Conservation (phyloP, 768 basidiomycete genomes). For the Hysterangium stoloniferum region DNA sequence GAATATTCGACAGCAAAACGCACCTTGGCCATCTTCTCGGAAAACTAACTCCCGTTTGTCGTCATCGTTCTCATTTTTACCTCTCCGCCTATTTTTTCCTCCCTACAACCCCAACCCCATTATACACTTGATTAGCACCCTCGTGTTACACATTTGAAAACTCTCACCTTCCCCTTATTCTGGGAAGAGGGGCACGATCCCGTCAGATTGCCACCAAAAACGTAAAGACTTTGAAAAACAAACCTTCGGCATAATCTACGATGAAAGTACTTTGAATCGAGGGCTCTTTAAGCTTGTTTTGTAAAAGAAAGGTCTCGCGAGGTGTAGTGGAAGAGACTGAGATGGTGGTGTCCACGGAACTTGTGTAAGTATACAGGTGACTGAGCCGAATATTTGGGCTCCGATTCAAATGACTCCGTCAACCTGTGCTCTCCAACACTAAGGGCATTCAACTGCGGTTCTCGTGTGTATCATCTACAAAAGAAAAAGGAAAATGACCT, state of each 20-base stretch:
- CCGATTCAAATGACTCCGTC: too few relatives aligned
- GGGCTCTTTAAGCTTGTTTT: too few relatives aligned
- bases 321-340: too few relatives aligned
- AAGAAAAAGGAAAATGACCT: too few relatives aligned
- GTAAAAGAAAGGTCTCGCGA: too few relatives aligned
- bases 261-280: too few relatives aligned
- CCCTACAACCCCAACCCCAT: constrained; percentile 46
- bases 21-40: constrained; percentile 90
- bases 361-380: too few relatives aligned
- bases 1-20: constrained; percentile 11
- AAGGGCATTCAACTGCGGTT: too few relatives aligned
- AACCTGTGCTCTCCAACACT: too few relatives aligned
- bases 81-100: constrained; percentile 97
- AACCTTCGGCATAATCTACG: constrained; percentile 43
- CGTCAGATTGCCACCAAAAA: constrained; percentile 15
- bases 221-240: constrained; percentile 12
- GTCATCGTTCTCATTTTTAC: constrained; percentile 99
- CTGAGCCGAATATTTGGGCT: too few relatives aligned
- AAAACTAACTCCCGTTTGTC: constrained; percentile 99
- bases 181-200: constrained; percentile 22
- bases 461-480: too few relatives aligned
- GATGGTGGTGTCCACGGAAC: too few relatives aligned
- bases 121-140: not conserved
- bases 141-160: not conserved
- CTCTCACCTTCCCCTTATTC: constrained; percentile 72